Conservation (phyloP, 495 filamentous ascomycete species). For the Neurospora sp. region DNA sequence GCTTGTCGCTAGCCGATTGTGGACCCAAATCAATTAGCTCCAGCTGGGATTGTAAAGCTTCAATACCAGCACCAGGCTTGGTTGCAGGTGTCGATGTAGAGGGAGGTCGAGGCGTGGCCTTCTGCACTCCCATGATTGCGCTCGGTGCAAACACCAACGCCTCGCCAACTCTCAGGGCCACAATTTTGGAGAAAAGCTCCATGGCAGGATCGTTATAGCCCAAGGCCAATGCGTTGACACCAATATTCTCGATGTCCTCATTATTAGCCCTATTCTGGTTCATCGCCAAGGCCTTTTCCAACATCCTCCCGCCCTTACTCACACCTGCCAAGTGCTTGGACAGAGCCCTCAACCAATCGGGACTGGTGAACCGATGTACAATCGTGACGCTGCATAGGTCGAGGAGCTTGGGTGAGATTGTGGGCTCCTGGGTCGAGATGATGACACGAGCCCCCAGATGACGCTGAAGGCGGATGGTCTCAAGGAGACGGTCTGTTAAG, state of each 20-base stretch:
- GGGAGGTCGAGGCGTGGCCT: neutral
- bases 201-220: slow-evolving; percentile 16
- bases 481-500: slow-evolving; percentile 55
- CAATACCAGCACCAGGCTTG: neutral
- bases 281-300: slow-evolving; percentile 7
- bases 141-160: slow-evolving; percentile 57
- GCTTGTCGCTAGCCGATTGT: neutral
- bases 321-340: slow-evolving; percentile 51
- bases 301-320: slow-evolving; percentile 13
- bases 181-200: slow-evolving; percentile 46
- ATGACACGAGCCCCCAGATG: slow-evolving; percentile 56
- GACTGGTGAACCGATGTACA: slow-evolving; percentile 64
- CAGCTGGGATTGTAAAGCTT: neutral
- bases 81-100: neutral
- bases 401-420: slow-evolving; percentile 55
- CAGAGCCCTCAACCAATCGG: slow-evolving; percentile 55
- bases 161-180: slow-evolving; percentile 50
- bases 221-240: slow-evolving; percentile 3
- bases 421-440: slow-evolving; percentile 73
- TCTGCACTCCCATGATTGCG: slow-evolving; percentile 37
- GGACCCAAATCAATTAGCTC: neutral
- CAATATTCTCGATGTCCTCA: slow-evolving; percentile 1
- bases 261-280: neutral
- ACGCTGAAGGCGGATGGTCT: slow-evolving; percentile 57
- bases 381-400: slow-evolving; percentile 65